Percentiles rank a stretch among this genome's conserved stretches.
Evolutionary conservation across 2,329 filamentous ascomycete genomes (phyloP).

Genomic region (Fusarium hainanense): DNA sequence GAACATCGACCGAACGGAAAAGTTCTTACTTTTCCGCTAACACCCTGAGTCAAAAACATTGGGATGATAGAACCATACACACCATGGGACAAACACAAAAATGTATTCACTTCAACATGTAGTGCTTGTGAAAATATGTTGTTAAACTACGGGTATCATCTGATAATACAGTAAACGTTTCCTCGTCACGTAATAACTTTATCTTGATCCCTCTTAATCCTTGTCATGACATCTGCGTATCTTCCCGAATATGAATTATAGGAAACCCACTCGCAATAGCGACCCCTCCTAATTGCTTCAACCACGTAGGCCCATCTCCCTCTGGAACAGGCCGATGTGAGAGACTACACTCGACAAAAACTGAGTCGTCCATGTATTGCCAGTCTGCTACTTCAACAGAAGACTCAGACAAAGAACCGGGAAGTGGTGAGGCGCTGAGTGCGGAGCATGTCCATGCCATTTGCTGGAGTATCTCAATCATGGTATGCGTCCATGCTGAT

Average conservation of each 20-base stretch:
- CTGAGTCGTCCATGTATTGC: slow-evolving; percentile 48
- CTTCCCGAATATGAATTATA: slow-evolving; percentile 31
- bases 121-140: neutral
- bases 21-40: too few relatives aligned
- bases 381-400: slow-evolving; percentile 49
- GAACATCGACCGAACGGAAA: too few relatives aligned
- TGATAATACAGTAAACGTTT: slow-evolving; percentile 14
- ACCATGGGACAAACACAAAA: neutral
- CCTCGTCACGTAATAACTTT: neutral
- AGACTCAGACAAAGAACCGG: slow-evolving; percentile 47
- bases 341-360: slow-evolving; percentile 51
- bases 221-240: slow-evolving; percentile 12
- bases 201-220: neutral
- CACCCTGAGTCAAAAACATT: neutral
- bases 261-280: slow-evolving; percentile 52
- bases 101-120: neutral
- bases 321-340: slow-evolving; percentile 48
- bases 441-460: slow-evolving; percentile 54
- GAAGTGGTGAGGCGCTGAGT: slow-evolving; percentile 51
- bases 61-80: fast-evolving
- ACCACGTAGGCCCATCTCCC: slow-evolving; percentile 44
- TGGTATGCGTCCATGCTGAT: slow-evolving; percentile 50
- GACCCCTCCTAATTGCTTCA: slow-evolving; percentile 47
- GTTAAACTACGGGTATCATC: slow-evolving; percentile 43
- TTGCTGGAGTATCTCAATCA: slow-evolving; percentile 53